Evolutionary conservation across 2,329 filamentous ascomycete species (phyloP), one percentile per base, ranked within the genome.

Genomic region (Pleomassaria siparia): DNA sequence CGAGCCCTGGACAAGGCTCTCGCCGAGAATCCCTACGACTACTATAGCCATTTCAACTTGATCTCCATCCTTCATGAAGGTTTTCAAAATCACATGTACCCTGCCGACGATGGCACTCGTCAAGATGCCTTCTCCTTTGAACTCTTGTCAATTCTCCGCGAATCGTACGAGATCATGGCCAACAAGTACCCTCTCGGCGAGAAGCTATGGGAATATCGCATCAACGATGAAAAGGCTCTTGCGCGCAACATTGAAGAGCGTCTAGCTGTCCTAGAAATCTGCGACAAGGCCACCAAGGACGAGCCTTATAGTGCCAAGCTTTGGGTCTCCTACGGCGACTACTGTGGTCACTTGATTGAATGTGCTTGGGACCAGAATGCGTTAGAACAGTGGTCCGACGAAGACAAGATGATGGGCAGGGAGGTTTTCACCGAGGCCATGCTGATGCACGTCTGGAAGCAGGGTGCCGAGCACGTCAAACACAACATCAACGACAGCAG

Each of bases 291-390:
- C 47, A 81, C 86, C 18, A 73, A 75, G 48, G 85, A 88, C 43
- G 88, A 92, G 70, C 86, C 87, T 10, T 84, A 80, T 56, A 91
- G 88, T 60, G 76, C 87, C 50, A 83, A 81, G 53, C 74, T 92
- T 32, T 94, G 89, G 89, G 79, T 85, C 50, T 80, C 84, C 22
- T 92, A 91, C 64, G 89, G 86, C 69, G 84, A 91, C 60, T 92
- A 86, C 71, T 84, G 91, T 53, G 85, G 86, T 78, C 80, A 81
- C 16, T 82, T 91, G 10, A 85, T 88, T 68, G 77, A 78, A 43
- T 81, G 82, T 55, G 84, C 82, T 59, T 82, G 85, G 66, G 79
- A 78, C 48, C 70, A 72, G 44, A 77, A 80, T 9, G 63, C 65
- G 6, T 67, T 67, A 22, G 66, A 70, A 44, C 62, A 66, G 21